Base-by-base conservation (phyloP, 1,284 basidiomycete species). In the Cryptococcus maquisensis region DNA sequence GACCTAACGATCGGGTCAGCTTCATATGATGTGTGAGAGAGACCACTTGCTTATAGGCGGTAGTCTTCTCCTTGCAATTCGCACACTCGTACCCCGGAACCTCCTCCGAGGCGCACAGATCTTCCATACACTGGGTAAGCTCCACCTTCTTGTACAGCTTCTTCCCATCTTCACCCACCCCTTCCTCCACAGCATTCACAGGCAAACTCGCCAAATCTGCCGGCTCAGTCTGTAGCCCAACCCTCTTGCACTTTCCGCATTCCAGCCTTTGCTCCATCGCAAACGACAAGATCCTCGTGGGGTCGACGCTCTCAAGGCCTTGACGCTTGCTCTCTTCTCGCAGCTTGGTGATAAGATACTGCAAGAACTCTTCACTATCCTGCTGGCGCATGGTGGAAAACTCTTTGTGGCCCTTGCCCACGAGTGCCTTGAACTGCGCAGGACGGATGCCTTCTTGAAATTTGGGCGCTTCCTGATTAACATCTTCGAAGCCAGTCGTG, bases 341-440 rank as follows among this genome's bases (percentile, higher is more conserved):
- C 15, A 96, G 76, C 16, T 83, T 80, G 3, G 82, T 83, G 49
- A 98, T 67, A 9, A 98, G 77, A 74, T 95, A 84, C 51, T 84
- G 82, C 56, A 98, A 81, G 77, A 98, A 98, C 75, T 98, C 95
- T 69, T 97, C 93, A 1, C 94, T 85, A 69, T 99, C 95, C 73
- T 98, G 95, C 75, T 98, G 94, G 43, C 85, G 83, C 94, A 98
- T 98, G 18, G 93, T 98, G 32, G 89, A 82, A 68, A 98, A 98
- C 77, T 98, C 95, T 49, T 85, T 84, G 68, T 98, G 95, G 0
- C 91, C 92, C 65, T 88, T 89, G 3, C 95, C 95, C 37, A 98
- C 83, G 15, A 98, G 82, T 1, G 84, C 79, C 75, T 98, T 98
- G 80, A 98, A 93, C 68, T 85, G 85, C 2, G 80, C 81, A 0